phyloP scores from a whole-genome alignment of 306 rosid genomes.

The Inga leiocalycina region DNA sequence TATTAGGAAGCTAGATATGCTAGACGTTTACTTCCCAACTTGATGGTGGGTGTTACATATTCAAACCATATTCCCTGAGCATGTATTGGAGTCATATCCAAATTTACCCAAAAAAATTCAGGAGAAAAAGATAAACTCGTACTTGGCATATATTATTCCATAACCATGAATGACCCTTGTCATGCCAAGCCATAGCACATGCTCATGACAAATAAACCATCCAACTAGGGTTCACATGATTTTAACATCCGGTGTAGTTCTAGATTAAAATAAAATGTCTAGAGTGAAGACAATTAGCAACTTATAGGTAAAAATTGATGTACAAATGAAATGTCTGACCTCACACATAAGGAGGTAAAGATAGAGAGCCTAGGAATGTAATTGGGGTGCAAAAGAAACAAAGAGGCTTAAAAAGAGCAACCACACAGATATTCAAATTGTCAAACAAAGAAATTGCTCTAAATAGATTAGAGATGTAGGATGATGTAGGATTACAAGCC shows the following conservation, averaged over 20 bases:
- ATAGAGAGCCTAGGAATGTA: constrained; percentile 1
- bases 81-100: neutral
- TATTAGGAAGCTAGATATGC: neutral
- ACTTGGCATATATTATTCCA: neutral
- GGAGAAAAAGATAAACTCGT: neutral
- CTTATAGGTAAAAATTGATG: neutral
- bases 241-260: neutral
- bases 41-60: neutral
- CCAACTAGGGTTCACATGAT: neutral
- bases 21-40: neutral
- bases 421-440: constrained; percentile 16
- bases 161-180: neutral
- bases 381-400: constrained; percentile 1
- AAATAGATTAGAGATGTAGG: neutral
- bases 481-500: too few species aligned
- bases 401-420: constrained; percentile 20
- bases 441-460: constrained; percentile 8
- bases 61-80: neutral
- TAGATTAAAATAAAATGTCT: neutral
- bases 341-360: neutral
- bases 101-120: neutral
- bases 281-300: neutral
- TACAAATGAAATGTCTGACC: neutral
- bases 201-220: neutral
- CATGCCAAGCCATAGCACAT: neutral